These are phyloP conservation scores for Clonostachys solani DNA, from an alignment of 2,329 filamentous ascomycete genomes.

Conservation along the genomic window DNA sequence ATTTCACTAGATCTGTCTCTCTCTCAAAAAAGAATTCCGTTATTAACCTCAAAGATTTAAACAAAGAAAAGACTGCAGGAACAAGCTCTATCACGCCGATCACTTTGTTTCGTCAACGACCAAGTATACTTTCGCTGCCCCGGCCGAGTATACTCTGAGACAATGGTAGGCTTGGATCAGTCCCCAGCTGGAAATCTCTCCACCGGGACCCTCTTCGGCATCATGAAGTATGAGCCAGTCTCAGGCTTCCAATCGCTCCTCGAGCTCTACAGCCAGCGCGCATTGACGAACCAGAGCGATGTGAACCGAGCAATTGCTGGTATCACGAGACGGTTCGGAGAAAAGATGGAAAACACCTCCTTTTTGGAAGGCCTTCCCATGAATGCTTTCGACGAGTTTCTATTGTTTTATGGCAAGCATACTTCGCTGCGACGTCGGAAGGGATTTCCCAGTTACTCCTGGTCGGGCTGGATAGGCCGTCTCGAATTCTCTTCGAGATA, in stretches of 20 bases:
- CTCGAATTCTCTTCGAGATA: neutral
- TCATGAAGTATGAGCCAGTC: no score
- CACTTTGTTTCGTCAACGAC: neutral
- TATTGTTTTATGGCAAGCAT: neutral
- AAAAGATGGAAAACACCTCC: neutral
- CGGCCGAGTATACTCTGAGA: no score
- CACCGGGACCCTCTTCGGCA: no score
- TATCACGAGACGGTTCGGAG: neutral
- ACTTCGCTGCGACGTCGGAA: neutral
- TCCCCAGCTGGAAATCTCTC: no score
- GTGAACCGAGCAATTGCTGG: neutral
- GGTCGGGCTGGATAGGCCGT: neutral
- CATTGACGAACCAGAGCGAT: neutral
- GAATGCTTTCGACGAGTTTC: neutral
- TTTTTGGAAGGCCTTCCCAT: neutral
- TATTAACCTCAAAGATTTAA: no score
- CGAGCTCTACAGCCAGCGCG: neutral
- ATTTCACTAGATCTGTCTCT: neutral
- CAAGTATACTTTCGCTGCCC: neutral
- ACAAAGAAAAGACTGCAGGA: neutral
- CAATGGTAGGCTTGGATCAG: no score
- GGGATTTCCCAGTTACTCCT: neutral
- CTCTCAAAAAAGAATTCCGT: no score
- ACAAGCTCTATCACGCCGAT: neutral
- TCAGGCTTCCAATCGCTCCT: no score